Base-by-base conservation (phyloP, 495 filamentous ascomycete genomes). In the Annulohypoxylon maeteangense region DNA sequence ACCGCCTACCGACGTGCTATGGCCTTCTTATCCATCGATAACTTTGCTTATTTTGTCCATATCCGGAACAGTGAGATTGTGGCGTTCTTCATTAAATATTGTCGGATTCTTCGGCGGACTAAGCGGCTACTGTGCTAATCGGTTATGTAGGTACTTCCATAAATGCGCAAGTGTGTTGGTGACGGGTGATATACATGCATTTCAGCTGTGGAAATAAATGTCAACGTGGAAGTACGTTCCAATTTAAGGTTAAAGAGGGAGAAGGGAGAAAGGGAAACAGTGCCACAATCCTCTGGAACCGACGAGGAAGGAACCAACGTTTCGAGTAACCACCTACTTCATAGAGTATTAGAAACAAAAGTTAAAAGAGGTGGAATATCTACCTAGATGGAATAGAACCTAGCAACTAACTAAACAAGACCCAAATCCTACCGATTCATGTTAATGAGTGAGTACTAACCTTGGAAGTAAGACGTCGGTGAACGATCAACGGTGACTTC, bases 31-130 rank as follows among this genome's bases (percentile, higher is more conserved):
- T 51, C 22, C 23, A n/a, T 44, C 7, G 40, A 44, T 11, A 7
- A 25, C 53, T 54, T 25, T 65, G 66, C 34, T 20, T 38, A 57
- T 63, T 63, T 62, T 18, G 50, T 44, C 59, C 44, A 29, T 7
- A 51, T 11, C 45, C 36, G 48, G 57, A 51, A 25, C 44, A 36
- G 63, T 58, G 62, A 63, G 42, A 20, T 62, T 72, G 62, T 75
- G 73, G 75, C 73, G 62, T 74, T 72, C 54, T 58, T 67, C 38
- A 55, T 62, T 73, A 66, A 73, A 71, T 48, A 45, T 32, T 55
- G 31, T 51, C 22, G n/a, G 4, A 6, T 42, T 29, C 36, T 73
- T 73, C 61, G 66, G 60, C 72, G 62, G 60, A 62, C 55, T 29
- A 42, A 51, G 64, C 75, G 63, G 62, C 56, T 70, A 62, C 60